Percentiles rank a stretch among this genome's conserved stretches.
These are phyloP conservation scores for Moesziomyces globuligerus DNA, from an alignment of 1,284 basidiomycete species.

Conservation along the genomic window DNA sequence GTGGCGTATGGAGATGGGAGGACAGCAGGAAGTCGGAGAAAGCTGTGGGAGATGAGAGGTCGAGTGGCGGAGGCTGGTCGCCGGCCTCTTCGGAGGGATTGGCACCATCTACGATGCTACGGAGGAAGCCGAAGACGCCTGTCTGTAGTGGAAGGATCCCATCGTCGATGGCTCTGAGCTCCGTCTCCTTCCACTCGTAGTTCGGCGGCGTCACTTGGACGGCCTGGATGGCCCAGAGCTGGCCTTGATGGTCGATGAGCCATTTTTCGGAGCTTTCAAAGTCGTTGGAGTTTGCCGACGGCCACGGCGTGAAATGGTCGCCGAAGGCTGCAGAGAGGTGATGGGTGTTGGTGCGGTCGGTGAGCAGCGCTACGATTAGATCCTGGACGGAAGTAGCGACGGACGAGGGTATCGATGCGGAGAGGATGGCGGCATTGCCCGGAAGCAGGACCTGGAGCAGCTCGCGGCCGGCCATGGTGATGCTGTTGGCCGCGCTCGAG, in stretches of 20 bases:
- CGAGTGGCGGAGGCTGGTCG: constrained; percentile 80
- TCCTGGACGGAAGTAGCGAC: constrained; percentile 33
- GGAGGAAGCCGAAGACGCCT: constrained; percentile 70
- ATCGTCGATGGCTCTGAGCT: constrained; percentile 45
- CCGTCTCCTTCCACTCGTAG: constrained; percentile 48
- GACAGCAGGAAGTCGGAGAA: constrained; percentile 77
- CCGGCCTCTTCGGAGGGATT: constrained; percentile 82
- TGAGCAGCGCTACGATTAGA: constrained; percentile 45
- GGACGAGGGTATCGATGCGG: constrained; percentile 40
- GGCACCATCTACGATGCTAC: constrained; percentile 73
- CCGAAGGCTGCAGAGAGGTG: constrained; percentile 50
- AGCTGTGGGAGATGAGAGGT: constrained; percentile 64
- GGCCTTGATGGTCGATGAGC: constrained; percentile 49
- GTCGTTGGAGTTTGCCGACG: constrained; percentile 35
- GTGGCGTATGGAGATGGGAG: constrained; percentile 76
- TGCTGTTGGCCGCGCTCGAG: neutral
- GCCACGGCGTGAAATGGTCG: constrained; percentile 41
- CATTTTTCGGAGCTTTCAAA: constrained; percentile 46
- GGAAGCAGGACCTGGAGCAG: constrained; percentile 55
- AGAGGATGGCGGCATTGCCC: constrained; percentile 48
- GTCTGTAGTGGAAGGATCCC: constrained; percentile 34
- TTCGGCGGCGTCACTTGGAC: constrained; percentile 43
- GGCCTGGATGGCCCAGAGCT: constrained; percentile 50
- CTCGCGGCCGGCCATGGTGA: constrained; percentile 37
- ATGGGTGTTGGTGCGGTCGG: constrained; percentile 37